Evolutionary conservation across 2,329 filamentous ascomycete species (phyloP), one percentile per base, ranked within the genome.

Genomic region (Beauveria pseudobassiana): DNA sequence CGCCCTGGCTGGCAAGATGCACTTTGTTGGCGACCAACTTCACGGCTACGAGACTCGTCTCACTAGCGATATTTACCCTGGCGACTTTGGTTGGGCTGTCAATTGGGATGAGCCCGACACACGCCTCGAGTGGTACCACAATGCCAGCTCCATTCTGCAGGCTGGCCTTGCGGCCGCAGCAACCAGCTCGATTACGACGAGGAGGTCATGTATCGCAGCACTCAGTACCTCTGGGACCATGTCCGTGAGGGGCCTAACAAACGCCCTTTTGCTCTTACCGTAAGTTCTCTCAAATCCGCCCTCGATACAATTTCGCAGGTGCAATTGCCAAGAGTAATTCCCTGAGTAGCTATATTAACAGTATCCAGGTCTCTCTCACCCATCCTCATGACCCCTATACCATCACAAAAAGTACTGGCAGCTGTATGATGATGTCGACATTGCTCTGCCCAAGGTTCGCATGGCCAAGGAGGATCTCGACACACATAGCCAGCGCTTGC

Each of bases 121-220:
- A 46, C 85, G 93, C 51, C 85, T 93, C 48, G 93, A 97, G 76
- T 97, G 92, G 90, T 97, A 95, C 73, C 93, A 97, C 80, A 96
- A 97, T 73, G 92, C 93, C 76, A 93, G 90, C 70, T 96, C 92
- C 7, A 93, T 97, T 67, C 80, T 93, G 70, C 91, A 97, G 74
- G 93, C 93, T 0, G 93, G 10, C 85, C 88, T 34, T 96, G 92
- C 69, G 88, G 96, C 46, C 85, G 92, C 66, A 96, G 91, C 76
- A 97, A 97, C 77, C 93, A 97, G 80, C 82, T 97, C 58, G 93
- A 97, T 73, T 97, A 93, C 69, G 93, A 97, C 69, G 93, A 96
- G 76, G 93, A 97, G 76, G 91, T 96, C 73, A 93, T 97, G 87
- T 93, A 90, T 79, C 90, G 88, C 75, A 90, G 90, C 56, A 89